Base-by-base conservation (phyloP, 2,329 filamentous ascomycete genomes). In the Fusarium veterinarium region DNA sequence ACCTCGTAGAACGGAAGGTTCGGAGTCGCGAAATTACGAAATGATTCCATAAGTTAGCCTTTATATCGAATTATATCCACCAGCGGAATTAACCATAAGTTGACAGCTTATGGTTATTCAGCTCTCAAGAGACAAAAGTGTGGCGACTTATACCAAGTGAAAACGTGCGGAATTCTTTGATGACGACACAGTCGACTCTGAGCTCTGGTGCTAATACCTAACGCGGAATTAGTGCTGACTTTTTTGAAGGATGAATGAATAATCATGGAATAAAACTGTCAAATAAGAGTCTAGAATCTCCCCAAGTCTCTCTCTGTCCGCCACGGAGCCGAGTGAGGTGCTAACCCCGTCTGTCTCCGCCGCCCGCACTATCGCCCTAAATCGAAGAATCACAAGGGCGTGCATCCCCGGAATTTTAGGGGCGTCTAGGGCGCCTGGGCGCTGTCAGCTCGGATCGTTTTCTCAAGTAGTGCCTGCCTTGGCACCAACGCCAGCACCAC, bases 201-300 rank as follows among this genome's bases (percentile, higher is more conserved):
- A 35, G 37, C 19, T 56, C 42, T 52, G 38, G 49, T 57, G n/a
- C 67, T 71, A 52, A 40, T 38, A 31, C 62, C 67, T 1, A 71
- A 57, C 49, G 49, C 45, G 57, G 59, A 33, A 58, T 59, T 73
- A 74, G 71, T 68, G 71, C 71, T 73, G 71, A 74, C 71, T 25
- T 58, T 51, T 23, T 25, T 25, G 31, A 25, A 42, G 38, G 33
- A 37, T 68, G 37, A 44, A 53, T 68, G 65, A 68, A 55, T 68
- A 68, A 68, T 68, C 46, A 62, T 44, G 57, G 30, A 67, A 42
- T 23, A 25, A 38, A 40, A 37, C 55, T 44, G 40, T 53, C 64
- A 67, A 68, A 55, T 55, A 45, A 46, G 41, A 67, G 44, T 42
- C 44, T 48, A 16, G n/a, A 17, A 51, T 56, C 49, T 25, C 23